A percentile compares a stretch with the other conserved stretches of the same genome.
These are phyloP conservation scores for Paraleonurus japonicus DNA, from an alignment of 257 asterid genomes.

Conservation along the genomic window DNA sequence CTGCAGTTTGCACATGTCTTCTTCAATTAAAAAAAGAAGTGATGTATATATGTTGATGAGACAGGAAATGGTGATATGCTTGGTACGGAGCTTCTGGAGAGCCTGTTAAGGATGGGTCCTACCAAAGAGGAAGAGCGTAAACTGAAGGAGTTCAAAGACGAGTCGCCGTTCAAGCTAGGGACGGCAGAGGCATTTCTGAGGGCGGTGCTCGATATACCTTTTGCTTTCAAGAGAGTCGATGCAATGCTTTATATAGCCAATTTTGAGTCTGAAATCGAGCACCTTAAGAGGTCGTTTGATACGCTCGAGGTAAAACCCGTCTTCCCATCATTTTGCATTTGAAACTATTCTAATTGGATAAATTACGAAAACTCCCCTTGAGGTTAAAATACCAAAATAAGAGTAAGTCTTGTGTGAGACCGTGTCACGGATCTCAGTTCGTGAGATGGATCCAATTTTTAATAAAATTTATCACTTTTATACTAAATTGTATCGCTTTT, in stretches of 20 bases:
- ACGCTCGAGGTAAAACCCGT: slow-evolving; percentile 60
- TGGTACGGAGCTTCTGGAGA: slow-evolving; percentile 72
- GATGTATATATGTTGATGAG: background rate
- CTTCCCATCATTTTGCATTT: background rate
- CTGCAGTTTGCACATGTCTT: background rate
- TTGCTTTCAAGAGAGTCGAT: slow-evolving; percentile 74
- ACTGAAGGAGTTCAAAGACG: slow-evolving; percentile 57
- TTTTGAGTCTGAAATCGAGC: slow-evolving; percentile 67
- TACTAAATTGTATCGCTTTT: too few species aligned
- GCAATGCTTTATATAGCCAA: slow-evolving; percentile 73
- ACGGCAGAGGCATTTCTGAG: slow-evolving; percentile 78
- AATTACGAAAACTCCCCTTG: too few species aligned
- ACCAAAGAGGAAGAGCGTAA: slow-evolving; percentile 69
- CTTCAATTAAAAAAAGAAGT: background rate
- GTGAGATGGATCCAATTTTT: too few species aligned
- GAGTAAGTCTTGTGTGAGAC: too few species aligned
- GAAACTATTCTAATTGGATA: background rate
- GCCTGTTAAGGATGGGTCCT: slow-evolving; percentile 81
- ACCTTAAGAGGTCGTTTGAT: slow-evolving; percentile 66
- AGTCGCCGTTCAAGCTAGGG: slow-evolving; percentile 56
- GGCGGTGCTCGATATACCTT: slow-evolving; percentile 69
- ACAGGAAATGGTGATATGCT: slow-evolving; percentile 65
- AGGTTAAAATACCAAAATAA: too few species aligned
- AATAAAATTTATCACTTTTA: too few species aligned
- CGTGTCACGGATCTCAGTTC: too few species aligned